A percentile compares a stretch with the other conserved stretches of the same genome.
phyloP scores from a whole-genome alignment of 352 stramenopile genomes.

The Phytophthora cactorum region DNA sequence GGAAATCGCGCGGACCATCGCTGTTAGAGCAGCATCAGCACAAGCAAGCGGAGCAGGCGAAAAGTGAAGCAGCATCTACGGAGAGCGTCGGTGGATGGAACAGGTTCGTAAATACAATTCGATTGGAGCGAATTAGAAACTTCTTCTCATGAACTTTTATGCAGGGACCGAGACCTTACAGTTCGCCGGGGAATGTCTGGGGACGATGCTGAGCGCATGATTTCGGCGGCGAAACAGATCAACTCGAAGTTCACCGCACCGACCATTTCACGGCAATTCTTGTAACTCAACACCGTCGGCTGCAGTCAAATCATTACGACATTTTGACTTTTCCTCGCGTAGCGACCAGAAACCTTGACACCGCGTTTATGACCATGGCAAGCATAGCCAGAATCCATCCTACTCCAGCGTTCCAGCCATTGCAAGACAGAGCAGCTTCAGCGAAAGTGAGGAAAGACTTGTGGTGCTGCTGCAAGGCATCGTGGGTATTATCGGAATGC shows the following conservation, averaged over 20 bases:
- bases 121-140: background rate
- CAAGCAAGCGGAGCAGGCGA: constrained; percentile 60
- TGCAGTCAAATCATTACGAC: constrained; percentile 5
- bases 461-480: constrained; percentile 17
- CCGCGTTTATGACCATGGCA: constrained; percentile 18
- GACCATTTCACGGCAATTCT: constrained; percentile 83
- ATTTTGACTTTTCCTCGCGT: constrained; percentile 23
- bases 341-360: constrained; percentile 24
- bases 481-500: background rate
- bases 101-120: constrained; percentile 41
- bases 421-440: constrained; percentile 15
- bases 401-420: constrained; percentile 29
- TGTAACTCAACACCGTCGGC: constrained; percentile 39
- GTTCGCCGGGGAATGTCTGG: constrained; percentile 65
- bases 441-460: constrained; percentile 13
- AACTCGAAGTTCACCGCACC: constrained; percentile 88
- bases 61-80: constrained; percentile 18
- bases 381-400: constrained; percentile 24
- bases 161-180: constrained; percentile 77
- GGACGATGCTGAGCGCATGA: constrained; percentile 75
- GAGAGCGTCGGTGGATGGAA: constrained; percentile 55
- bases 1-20: constrained; percentile 66
- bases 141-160: constrained; percentile 1
- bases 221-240: constrained; percentile 78
- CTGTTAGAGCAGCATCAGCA: constrained; percentile 83